These are phyloP conservation scores for Pseudonitzschia multiseries DNA, from an alignment of 108 stramenopile species.

Conservation along the genomic window DNA sequence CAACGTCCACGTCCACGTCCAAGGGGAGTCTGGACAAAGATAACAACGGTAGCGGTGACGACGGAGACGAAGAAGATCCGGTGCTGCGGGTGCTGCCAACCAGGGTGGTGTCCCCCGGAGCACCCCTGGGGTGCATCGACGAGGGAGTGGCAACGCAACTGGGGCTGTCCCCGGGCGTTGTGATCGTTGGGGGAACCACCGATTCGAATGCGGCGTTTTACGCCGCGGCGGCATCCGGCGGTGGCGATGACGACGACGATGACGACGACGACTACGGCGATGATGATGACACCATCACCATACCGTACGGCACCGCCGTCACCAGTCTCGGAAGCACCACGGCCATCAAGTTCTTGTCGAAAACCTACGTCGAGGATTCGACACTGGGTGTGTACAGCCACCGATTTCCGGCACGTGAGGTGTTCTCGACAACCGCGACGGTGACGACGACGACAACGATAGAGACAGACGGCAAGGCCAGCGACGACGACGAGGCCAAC, in stretches of 20 bases:
- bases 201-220: slow-evolving; percentile 94
- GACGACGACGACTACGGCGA: slow-evolving; percentile 25
- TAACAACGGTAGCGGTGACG: background rate
- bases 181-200: slow-evolving; percentile 89
- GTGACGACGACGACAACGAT: slow-evolving; percentile 9
- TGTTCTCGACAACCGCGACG: background rate
- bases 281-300: background rate
- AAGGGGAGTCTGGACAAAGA: too few species aligned
- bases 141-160: slow-evolving; percentile 44
- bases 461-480: background rate
- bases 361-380: slow-evolving; percentile 82
- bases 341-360: slow-evolving; percentile 84
- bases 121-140: slow-evolving; percentile 71
- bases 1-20: too few species aligned
- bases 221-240: slow-evolving; percentile 59
- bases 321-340: slow-evolving; percentile 85
- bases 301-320: slow-evolving; percentile 75
- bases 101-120: slow-evolving; percentile 70
- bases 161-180: slow-evolving; percentile 53
- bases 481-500: slow-evolving; percentile 6
- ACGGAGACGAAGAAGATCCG: background rate
- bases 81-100: slow-evolving; percentile 41
- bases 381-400: slow-evolving; percentile 88
- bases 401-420: slow-evolving; percentile 60
- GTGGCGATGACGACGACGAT: slow-evolving; percentile 20